These are phyloP conservation scores for Boletellus sp. DNA, from an alignment of 768 basidiomycete species.

Conservation along the genomic window DNA sequence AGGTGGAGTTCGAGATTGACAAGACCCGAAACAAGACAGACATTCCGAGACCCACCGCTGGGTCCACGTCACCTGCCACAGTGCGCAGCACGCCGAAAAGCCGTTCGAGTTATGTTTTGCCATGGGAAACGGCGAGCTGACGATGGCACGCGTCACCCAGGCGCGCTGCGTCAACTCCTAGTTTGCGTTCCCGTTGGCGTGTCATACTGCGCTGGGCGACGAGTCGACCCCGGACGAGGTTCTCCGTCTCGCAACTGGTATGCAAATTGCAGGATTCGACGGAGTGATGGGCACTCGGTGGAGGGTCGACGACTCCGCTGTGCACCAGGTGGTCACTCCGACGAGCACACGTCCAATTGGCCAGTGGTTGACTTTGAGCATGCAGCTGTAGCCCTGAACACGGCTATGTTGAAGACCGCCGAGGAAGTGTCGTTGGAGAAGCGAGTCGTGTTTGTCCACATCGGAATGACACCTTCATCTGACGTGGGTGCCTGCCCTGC, in stretches of 20 bases:
- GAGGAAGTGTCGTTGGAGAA: neutral
- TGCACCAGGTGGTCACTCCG: neutral
- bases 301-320: neutral
- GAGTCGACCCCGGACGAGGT: neutral
- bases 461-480: neutral
- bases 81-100: neutral
- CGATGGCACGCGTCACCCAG: neutral
- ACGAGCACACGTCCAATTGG: too few species aligned
- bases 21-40: neutral
- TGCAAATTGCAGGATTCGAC: neutral
- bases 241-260: neutral
- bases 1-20: too few species aligned
- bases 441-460: neutral
- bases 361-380: neutral
- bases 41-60: neutral
- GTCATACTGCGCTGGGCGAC: neutral
- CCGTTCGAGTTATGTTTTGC: neutral
- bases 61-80: too few species aligned
- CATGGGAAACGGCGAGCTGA: neutral
- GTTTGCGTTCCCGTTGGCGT: neutral
- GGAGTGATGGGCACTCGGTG: slow-evolving; percentile 1
- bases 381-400: neutral
- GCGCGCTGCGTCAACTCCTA: neutral
- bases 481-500: too few species aligned
- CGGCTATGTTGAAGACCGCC: neutral